These are phyloP conservation scores for Trametes hirsuta DNA, from an alignment of 1,284 basidiomycete genomes.

Conservation along the genomic window DNA sequence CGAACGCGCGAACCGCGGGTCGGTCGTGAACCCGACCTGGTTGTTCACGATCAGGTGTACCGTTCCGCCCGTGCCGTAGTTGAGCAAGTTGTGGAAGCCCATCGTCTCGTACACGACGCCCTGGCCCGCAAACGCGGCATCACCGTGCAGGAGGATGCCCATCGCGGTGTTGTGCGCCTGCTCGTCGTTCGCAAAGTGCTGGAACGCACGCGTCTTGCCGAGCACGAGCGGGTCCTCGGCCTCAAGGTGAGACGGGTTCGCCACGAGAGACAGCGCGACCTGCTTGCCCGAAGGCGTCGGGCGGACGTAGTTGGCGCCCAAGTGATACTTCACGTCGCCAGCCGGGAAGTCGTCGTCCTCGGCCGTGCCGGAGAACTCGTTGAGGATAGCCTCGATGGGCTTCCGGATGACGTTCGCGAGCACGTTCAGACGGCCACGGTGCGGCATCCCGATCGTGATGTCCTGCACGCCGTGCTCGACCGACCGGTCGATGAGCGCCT, in stretches of 20 bases:
- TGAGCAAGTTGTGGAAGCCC: slow-evolving; percentile 96
- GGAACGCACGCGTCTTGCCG: slow-evolving; percentile 97
- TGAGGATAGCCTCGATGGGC: slow-evolving; percentile 97
- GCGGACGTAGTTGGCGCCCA: slow-evolving; percentile 98
- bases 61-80: slow-evolving; percentile 98
- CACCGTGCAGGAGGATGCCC: slow-evolving; percentile 96
- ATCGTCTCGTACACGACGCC: slow-evolving; percentile 99
- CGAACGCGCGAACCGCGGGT: slow-evolving; percentile 96
- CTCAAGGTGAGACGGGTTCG: slow-evolving; percentile 98
- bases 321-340: slow-evolving; percentile 99
- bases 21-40: slow-evolving; percentile 99
- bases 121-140: slow-evolving; percentile 98
- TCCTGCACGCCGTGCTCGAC: slow-evolving; percentile 96
- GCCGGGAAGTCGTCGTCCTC: slow-evolving; percentile 79
- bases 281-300: slow-evolving; percentile 99
- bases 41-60: slow-evolving; percentile 99
- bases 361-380: slow-evolving; percentile 88
- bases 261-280: slow-evolving; percentile 95
- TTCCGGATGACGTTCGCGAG: slow-evolving; percentile 99
- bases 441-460: slow-evolving; percentile 99
- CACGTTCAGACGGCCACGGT: slow-evolving; percentile 97
- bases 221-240: slow-evolving; percentile 98
- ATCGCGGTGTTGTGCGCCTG: slow-evolving; percentile 80
- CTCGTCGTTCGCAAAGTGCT: slow-evolving; percentile 93
- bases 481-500: slow-evolving; percentile 97